These are phyloP conservation scores for Trypethelium eluteriae DNA, from an alignment of 495 filamentous ascomycete species.

Conservation along the genomic window DNA sequence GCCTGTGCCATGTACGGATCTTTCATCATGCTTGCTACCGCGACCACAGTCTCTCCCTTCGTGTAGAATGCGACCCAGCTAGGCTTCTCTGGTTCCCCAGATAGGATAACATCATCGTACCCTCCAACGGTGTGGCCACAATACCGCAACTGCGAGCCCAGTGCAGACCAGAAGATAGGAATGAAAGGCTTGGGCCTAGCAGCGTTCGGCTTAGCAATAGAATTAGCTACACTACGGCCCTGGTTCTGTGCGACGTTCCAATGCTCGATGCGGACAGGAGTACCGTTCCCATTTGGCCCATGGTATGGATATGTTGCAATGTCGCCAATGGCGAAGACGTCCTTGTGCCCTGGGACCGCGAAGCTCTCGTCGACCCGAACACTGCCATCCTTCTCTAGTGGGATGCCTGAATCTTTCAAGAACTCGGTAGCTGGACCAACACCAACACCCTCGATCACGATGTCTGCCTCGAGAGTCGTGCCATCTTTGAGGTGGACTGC, in stretches of 20 bases:
- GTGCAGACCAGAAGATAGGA: constrained; percentile 91
- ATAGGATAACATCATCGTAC: constrained; percentile 74
- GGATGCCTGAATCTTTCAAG: constrained; percentile 55
- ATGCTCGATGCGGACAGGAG: constrained; percentile 74
- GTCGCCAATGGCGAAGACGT: constrained; percentile 91
- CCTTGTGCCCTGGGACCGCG: constrained; percentile 59
- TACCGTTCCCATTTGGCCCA: constrained; percentile 72
- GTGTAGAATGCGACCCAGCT: constrained; percentile 87
- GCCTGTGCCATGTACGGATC: constrained; percentile 80
- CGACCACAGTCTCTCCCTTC: constrained; percentile 81
- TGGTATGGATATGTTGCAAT: constrained; percentile 94
- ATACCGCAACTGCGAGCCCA: constrained; percentile 83
- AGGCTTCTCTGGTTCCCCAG: constrained; percentile 67
- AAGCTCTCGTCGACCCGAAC: constrained; percentile 70
- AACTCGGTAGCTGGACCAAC: constrained; percentile 81
- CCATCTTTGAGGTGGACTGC: constrained; percentile 80
- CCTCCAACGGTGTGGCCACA: constrained; percentile 75
- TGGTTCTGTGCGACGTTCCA: constrained; percentile 97
- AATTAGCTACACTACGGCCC: constrained; percentile 65
- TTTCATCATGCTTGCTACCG: constrained; percentile 81
- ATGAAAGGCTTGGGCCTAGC: constrained; percentile 64
- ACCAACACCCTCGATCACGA: constrained; percentile 86
- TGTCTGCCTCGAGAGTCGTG: constrained; percentile 71
- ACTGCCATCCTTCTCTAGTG: constrained; percentile 72
- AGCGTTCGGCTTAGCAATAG: constrained; percentile 56